Percentiles rank a stretch among this genome's conserved stretches.
Evolutionary conservation across 345 rosid genomes (phyloP).

Genomic region (Dimocarpus longan): DNA sequence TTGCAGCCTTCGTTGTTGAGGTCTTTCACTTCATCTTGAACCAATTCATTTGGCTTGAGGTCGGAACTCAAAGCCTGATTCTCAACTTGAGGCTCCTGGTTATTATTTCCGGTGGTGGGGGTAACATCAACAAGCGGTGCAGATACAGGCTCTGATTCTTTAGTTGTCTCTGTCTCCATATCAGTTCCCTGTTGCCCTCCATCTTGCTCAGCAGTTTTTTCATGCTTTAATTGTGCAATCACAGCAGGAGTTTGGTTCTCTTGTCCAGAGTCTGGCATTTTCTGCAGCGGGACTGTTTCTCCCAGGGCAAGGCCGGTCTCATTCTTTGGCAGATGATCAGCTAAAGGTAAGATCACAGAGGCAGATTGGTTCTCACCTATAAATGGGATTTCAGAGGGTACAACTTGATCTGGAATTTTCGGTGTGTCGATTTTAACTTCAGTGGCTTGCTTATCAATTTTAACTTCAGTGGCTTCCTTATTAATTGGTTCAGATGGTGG

Average conservation of each 20-base stretch:
- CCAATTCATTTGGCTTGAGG: slow-evolving; percentile 22
- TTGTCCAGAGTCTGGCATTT: slow-evolving; percentile 33
- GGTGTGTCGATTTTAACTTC: slow-evolving; percentile 29
- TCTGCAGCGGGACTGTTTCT: slow-evolving; percentile 16
- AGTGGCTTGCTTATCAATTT: slow-evolving; percentile 34
- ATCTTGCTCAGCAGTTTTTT: slow-evolving; percentile 27
- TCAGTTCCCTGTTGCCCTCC: slow-evolving; percentile 27
- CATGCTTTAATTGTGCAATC: slow-evolving; percentile 25
- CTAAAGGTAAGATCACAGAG: slow-evolving; percentile 25
- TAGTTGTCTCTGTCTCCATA: slow-evolving; percentile 28
- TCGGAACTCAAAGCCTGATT: slow-evolving; percentile 35
- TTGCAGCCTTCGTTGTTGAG: slow-evolving; percentile 22
- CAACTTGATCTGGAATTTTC: slow-evolving; percentile 26
- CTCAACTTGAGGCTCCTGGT: slow-evolving; percentile 29
- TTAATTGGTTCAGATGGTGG: slow-evolving; percentile 28
- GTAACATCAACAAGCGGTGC: slow-evolving; percentile 29
- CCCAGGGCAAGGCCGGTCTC: slow-evolving; percentile 30
- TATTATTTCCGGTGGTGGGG: slow-evolving; percentile 27
- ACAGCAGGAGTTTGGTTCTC: slow-evolving; percentile 27
- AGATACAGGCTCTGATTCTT: slow-evolving; percentile 25
- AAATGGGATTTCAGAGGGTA: slow-evolving; percentile 21
- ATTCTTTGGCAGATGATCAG: slow-evolving; percentile 31
- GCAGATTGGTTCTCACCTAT: slow-evolving; percentile 37
- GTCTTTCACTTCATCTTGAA: slow-evolving; percentile 25
- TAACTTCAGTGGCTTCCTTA: slow-evolving; percentile 37